Evolutionary conservation across 306 rosid species (phyloP).

Genomic region (Abrus pulchellus): DNA sequence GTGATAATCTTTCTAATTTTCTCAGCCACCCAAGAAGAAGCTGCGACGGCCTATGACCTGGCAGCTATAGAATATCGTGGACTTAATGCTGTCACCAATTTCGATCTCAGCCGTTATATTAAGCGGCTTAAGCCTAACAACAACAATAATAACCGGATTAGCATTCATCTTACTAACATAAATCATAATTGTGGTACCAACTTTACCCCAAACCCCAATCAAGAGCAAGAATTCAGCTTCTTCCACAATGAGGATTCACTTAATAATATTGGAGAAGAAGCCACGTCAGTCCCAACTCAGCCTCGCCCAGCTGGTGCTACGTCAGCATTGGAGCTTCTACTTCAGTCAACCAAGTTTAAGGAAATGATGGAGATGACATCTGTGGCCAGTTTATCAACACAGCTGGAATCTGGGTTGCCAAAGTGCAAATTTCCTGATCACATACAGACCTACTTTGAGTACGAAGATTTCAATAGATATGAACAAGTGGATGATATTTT

Average conservation of each 20-base stretch:
- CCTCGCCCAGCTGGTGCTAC: conserved; percentile 51
- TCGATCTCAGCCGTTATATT: conserved; percentile 88
- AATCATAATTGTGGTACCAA: conserved; percentile 15
- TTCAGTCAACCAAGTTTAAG: conserved; percentile 80
- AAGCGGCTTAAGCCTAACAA: conserved; percentile 71
- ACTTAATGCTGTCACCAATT: conserved; percentile 92
- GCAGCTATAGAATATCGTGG: conserved; percentile 97
- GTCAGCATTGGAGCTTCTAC: conserved; percentile 73
- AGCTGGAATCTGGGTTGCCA: conserved; percentile 54
- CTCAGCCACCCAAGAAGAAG: conserved; percentile 97
- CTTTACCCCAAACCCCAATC: conserved; percentile 44
- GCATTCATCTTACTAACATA: conserved; percentile 12
- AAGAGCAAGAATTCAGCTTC: conserved; percentile 46
- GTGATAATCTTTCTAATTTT: background rate
- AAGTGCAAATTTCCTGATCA: conserved; percentile 66
- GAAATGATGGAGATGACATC: conserved; percentile 79
- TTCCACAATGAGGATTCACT: conserved; percentile 38
- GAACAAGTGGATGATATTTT: conserved; percentile 65
- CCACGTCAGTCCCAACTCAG: conserved; percentile 25
- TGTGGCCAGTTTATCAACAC: conserved; percentile 39
- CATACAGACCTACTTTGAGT: conserved; percentile 84
- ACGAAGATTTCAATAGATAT: conserved; percentile 61
- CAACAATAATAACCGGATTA: conserved; percentile 4
- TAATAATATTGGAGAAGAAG: conserved; percentile 33
- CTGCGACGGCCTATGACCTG: conserved; percentile 92